phyloP scores from a whole-genome alignment of 768 basidiomycete species.

The Suillus tomentosus region DNA sequence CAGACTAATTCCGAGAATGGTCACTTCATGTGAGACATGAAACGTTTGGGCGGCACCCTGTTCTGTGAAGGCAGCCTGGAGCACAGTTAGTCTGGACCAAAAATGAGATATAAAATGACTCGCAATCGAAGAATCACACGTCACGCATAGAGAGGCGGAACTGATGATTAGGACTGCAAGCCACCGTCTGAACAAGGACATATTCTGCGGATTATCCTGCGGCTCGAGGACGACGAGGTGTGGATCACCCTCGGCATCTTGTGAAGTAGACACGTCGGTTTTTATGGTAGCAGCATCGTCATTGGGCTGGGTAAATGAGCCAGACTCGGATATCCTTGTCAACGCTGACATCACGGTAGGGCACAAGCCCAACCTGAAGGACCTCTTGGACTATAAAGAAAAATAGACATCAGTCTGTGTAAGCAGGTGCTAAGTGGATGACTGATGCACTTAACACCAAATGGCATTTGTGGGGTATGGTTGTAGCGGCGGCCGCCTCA shows the following conservation, averaged over 20 bases:
- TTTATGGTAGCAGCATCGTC: slow-evolving; percentile 19
- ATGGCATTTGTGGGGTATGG: background rate
- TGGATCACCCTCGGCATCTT: slow-evolving; percentile 14
- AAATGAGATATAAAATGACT: slow-evolving; percentile 21
- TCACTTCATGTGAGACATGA: slow-evolving; percentile 53
- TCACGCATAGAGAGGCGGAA: slow-evolving; percentile 49
- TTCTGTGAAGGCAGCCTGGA: slow-evolving; percentile 65
- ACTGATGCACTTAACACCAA: background rate
- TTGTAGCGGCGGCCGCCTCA: background rate
- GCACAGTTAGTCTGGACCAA: background rate
- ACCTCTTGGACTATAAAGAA: background rate
- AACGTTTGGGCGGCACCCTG: slow-evolving; percentile 52
- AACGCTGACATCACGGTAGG: slow-evolving; percentile 11
- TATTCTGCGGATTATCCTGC: slow-evolving; percentile 44
- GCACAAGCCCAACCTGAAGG: background rate
- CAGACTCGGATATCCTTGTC: slow-evolving; percentile 10
- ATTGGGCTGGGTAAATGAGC: slow-evolving; percentile 10
- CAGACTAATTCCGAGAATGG: slow-evolving; percentile 49
- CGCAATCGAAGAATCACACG: slow-evolving; percentile 59
- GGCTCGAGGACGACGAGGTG: slow-evolving; percentile 41
- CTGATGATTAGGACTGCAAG: slow-evolving; percentile 48
- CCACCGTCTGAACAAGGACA: slow-evolving; percentile 49
- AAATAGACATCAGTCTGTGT: background rate
- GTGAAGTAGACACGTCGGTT: background rate
- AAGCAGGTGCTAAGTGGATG: background rate